Percentiles rank a stretch among this genome's conserved stretches.
Conservation (phyloP, 345 rosid species). For the Citrus inodora region DNA sequence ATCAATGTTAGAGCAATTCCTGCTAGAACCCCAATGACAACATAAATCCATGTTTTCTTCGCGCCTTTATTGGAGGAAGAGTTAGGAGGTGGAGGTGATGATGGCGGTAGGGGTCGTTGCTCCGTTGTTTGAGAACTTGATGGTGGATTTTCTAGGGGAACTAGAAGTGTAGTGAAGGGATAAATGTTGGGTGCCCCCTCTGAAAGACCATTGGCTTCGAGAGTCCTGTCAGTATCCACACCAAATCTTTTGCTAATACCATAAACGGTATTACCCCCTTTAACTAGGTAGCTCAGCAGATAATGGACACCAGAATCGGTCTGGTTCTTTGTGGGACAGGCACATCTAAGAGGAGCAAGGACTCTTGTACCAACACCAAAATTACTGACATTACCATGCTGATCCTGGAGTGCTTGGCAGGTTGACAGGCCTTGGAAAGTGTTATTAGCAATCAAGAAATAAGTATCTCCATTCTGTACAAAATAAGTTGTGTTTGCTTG, state of each 20-base stretch:
- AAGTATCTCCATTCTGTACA: conserved; percentile 23
- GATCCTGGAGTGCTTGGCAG: conserved; percentile 62
- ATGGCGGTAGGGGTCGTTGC: conserved; percentile 26
- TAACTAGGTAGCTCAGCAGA: conserved; percentile 43
- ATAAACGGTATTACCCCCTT: conserved; percentile 23
- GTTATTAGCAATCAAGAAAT: conserved; percentile 41
- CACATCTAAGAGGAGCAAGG: conserved; percentile 54
- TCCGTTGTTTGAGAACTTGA: conserved; percentile 26
- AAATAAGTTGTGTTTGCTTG: conserved; percentile 53
- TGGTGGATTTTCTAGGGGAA: conserved; percentile 48
- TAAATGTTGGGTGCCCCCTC: conserved; percentile 18
- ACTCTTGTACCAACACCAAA: conserved; percentile 34
- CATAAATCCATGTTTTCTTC: conserved; percentile 56
- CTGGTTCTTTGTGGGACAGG: conserved; percentile 65
- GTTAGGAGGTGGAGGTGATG: conserved; percentile 19
- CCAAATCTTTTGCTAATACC: conserved; percentile 39
- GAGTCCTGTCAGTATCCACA: conserved; percentile 24
- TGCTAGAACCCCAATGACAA: conserved; percentile 40
- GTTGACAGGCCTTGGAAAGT: conserved; percentile 75
- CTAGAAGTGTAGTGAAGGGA: conserved; percentile 51
- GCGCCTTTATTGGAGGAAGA: conserved; percentile 23
- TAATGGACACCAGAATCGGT: conserved; percentile 27
- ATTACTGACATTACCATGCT: conserved; percentile 24
- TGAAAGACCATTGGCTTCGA: conserved; percentile 39
- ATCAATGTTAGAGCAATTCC: conserved; percentile 36